Base-by-base conservation (phyloP, 2,329 filamentous ascomycete genomes). In the Magnaporthiopsis incrustans region DNA sequence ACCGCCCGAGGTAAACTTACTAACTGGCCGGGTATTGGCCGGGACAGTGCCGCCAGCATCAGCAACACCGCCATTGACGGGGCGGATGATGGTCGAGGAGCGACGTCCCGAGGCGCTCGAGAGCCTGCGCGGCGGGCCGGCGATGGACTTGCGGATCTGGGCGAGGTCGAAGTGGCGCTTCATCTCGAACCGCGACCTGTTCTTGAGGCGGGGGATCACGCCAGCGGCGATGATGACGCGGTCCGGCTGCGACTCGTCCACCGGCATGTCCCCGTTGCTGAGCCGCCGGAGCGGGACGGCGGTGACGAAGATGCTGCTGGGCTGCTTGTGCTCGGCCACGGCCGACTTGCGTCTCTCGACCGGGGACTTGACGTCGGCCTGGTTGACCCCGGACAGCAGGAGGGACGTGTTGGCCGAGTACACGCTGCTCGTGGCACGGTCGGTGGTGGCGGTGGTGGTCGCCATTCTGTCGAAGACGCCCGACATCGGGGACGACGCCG, bases 111-210 rank as follows among this genome's bases (percentile, higher is more conserved):
- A 18, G 30, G 30, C 30, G 30, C 30, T 30, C 64, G 61, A 38
- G 67, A 65, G 22, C 65, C 64, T 38, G 32, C 69, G 65, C 7
- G 65, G 57, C 15, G 68, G 72, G 3, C 77, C 73, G 2, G 78
- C 77, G n/a, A 83, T 73, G 0, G 78, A 81, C 11, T 77, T 74
- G 59, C 78, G 75, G 12, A 85, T 71, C 66, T 78, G 74, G 32
- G 79, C 74, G 18, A 85, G 71, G 65, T 85, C 76, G 65, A 86
- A 82, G 25, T 76, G 77, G 35, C 82, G 77, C 67, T 79, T 76
- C 25, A 87, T 74, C 0, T 80, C 68, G 67, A 84, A 79, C 1
- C 82, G 75, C 60, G 77, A 76, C 25, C 77, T 73, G 2, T 78
- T 76, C 5, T 74, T 71, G 25, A 71, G 69, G 50, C 72, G 73